phyloP scores from a whole-genome alignment of 2,329 filamentous ascomycete species.

The Cylindrodendrum hubeiense region DNA sequence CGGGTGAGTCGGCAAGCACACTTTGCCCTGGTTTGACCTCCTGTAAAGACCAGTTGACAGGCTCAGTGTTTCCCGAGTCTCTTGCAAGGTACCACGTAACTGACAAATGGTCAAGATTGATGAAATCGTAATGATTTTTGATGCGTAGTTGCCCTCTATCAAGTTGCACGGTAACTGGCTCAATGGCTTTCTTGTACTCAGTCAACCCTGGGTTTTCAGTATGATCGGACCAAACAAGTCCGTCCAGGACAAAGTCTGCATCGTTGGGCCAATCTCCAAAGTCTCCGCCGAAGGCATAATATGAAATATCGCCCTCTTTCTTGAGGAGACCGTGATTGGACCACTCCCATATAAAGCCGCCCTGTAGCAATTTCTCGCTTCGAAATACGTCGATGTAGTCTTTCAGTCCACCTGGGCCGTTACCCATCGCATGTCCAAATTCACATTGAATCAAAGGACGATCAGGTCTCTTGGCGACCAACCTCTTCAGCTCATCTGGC shows the following conservation, averaged over 20 bases:
- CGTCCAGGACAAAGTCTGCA: conserved; percentile 70
- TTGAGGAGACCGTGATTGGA: conserved; percentile 59
- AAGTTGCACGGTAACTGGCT: conserved; percentile 4
- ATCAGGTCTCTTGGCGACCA: conserved; percentile 4
- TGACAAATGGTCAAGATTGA: conserved; percentile 17
- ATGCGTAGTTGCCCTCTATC: neutral
- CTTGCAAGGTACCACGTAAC: conserved; percentile 20
- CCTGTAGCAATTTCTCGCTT: conserved; percentile 63
- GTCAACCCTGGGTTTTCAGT: conserved; percentile 18
- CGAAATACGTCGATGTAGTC: conserved; percentile 78
- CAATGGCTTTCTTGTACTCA: conserved; percentile 31
- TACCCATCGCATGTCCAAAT: conserved; percentile 76
- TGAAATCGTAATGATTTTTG: conserved; percentile 25
- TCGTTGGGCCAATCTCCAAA: conserved; percentile 73
- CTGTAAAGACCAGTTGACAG: neutral
- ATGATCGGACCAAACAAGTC: conserved; percentile 49
- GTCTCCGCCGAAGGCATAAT: conserved; percentile 68
- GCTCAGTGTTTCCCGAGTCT: conserved; percentile 15
- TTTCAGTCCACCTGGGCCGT: conserved; percentile 74
- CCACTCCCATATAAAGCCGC: conserved; percentile 77
- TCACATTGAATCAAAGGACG: conserved; percentile 72
- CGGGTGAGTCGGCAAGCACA: neutral
- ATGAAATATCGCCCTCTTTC: neutral
- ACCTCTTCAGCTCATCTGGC: conserved; percentile 50
- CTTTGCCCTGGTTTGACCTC: conserved; percentile 4